These are phyloP conservation scores for Candida xyloterini DNA, from an alignment of 805 yeast genomes.

Conservation along the genomic window DNA sequence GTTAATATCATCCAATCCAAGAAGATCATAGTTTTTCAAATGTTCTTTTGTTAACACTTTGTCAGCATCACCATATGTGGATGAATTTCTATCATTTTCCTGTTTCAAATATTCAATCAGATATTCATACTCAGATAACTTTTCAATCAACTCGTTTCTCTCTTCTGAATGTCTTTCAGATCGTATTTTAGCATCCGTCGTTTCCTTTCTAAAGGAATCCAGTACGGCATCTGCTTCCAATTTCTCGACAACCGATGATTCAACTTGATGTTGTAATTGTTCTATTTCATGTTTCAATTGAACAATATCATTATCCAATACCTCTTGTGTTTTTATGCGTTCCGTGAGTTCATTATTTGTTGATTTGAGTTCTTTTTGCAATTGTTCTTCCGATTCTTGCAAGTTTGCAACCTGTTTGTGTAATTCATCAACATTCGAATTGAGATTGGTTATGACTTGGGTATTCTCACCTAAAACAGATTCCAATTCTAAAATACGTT, in stretches of 20 bases:
- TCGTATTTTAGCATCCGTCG: background rate
- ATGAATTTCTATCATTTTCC: slow-evolving; percentile 1
- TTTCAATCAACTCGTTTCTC: background rate
- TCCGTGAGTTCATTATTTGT: no score
- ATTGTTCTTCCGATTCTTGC: background rate
- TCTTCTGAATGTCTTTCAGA: background rate
- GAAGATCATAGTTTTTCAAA: slow-evolving; percentile 9
- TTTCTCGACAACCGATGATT: background rate
- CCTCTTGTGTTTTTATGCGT: no score
- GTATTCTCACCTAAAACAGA: background rate
- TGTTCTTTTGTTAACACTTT: slow-evolving; percentile 1
- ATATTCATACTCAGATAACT: slow-evolving; percentile 5
- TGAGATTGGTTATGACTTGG: background rate
- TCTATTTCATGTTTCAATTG: background rate
- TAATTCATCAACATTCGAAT: background rate
- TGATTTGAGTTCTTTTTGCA: background rate
- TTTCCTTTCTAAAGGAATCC: background rate
- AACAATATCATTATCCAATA: no score
- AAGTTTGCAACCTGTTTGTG: background rate
- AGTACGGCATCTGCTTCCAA: background rate
- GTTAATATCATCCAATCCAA: slow-evolving; percentile 13
- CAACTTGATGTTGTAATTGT: background rate
- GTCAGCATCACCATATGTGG: slow-evolving; percentile 6
- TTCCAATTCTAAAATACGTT: background rate
- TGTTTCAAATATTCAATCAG: slow-evolving; percentile 4